Evolutionary conservation across 345 rosid species (phyloP).

Genomic region (Salix purpurea): DNA sequence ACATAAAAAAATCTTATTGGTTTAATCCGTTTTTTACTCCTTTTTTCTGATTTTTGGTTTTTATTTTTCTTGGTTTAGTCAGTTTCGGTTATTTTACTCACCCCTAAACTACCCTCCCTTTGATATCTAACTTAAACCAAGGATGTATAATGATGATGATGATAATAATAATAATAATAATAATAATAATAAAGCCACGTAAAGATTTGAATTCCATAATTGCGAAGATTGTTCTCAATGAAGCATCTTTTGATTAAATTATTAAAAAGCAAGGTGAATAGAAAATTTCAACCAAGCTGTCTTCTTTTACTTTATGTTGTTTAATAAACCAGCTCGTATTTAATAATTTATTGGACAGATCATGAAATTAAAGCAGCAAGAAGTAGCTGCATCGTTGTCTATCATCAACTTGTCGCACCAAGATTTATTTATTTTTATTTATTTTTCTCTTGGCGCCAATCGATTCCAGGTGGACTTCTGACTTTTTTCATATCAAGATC

Average conservation of each 20-base stretch:
- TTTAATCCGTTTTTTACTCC: fast-evolving
- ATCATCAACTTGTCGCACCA: not conserved
- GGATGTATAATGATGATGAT: no score
- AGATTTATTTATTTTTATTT: not conserved
- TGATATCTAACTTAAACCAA: no score
- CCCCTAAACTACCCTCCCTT: no score
- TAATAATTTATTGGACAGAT: not conserved
- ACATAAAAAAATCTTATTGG: no score
- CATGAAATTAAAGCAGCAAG: not conserved
- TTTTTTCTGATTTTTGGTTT: no score
- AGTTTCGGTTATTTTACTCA: no score
- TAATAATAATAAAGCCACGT: no score
- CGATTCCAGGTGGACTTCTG: not conserved
- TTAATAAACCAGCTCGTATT: not conserved
- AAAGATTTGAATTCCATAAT: not conserved
- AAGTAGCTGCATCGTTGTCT: not conserved
- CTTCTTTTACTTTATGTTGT: not conserved
- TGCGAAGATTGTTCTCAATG: not conserved
- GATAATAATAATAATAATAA: no score
- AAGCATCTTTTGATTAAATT: not conserved
- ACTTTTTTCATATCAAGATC: not conserved
- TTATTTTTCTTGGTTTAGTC: no score
- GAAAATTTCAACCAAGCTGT: not conserved
- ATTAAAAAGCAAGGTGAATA: not conserved
- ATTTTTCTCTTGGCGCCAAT: not conserved